Base-by-base conservation (phyloP, 2,329 filamentous ascomycete species). In the Pseudocercospora macadamiae region DNA sequence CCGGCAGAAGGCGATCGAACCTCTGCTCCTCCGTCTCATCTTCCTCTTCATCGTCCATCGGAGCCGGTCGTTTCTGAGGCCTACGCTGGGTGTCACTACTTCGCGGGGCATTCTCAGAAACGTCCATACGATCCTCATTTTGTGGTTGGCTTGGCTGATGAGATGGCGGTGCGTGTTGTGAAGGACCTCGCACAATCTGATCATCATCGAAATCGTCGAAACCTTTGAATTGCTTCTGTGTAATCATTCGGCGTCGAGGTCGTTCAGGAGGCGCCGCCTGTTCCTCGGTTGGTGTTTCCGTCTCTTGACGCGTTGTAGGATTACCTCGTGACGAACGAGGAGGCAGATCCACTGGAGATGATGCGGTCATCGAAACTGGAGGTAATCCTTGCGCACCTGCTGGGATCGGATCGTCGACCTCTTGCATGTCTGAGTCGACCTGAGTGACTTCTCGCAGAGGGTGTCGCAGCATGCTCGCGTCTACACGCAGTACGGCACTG, bases 401-500 rank as follows among this genome's bases (percentile, higher is more conserved):
- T 32, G 12, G 28, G 12, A 12, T 32, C 28, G n/a, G n/a, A n/a
- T n/a, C 28, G 28, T 32, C 28, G 6, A 6, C 6, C 28, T 32
- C 28, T 32, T 30, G 7, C 26, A n/a, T 49, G 25, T 19, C 14
- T 34, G 28, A n/a, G 23, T n/a, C 10, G 6, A 12, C 12, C 14
- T 12, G 14, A 12, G 14, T 49, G n/a, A 88, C 82, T 2, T 76
- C 74, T 10, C 76, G 74, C 4, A 96, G 81, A 4, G 87, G 83
- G 34, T 86, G 84, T 58, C 90, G 86, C 18, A 97, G 79, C 42
- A 84, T 82, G 59, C 83, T 85, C 5, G 91, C 85, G 75, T 97
- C 88, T 51, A 89, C 89, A n/a, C 81, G 86, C 25, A 97, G 77
- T 45, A 99, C 95, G 1, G 90, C 90, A 73, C 96, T 91, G 2